Base-by-base conservation (phyloP, 352 stramenopile species). In the Plasmopara muralis region DNA sequence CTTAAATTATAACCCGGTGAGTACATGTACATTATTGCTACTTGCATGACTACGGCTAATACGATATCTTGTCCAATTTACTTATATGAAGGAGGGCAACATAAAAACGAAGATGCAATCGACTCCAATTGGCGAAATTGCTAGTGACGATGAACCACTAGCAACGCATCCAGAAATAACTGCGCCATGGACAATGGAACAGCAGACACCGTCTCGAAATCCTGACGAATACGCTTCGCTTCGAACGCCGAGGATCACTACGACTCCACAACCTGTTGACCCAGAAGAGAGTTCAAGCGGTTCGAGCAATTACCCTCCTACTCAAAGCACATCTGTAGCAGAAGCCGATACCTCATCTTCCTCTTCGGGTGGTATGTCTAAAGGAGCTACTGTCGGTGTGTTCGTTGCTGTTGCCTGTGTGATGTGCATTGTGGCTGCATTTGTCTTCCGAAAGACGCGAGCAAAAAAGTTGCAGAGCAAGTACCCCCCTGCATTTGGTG, bases 1-100 rank as follows among this genome's bases (percentile, higher is more conserved):
- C 34, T 52, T 69, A 44, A 52, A 50, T 48, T 56, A 66, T 49
- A 43, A 62, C 43, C 58, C 51, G 51, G 60, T 68, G 18, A n/a
- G 59, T 51, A 0, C 12, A 38, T 29, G 14, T 40, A 40, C 6
- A 20, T 35, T 6, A 8, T 15, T 28, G 25, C 13, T 35, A n/a
- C 10, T 39, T 40, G 16, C 40, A 35, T 35, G 31, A 35, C 31
- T 35, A 12, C 1, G 2, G 31, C 6, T 35, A 35, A 35, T 4
- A 35, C 7, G 5, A 35, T 35, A 2, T 25, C 20, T 1, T 3
- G 20, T 25, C 20, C 20, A 4, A 9, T 28, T 5, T 47, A 14
- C 16, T 43, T 41, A 14, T 16, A 12, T 5, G 6, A 15, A 10
- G 34, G 0, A 7, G 29, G 0, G 39, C 40, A n/a, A 64, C 49